These are phyloP conservation scores for Chaetomium cochliodes DNA, from an alignment of 495 filamentous ascomycete species.

Conservation along the genomic window DNA sequence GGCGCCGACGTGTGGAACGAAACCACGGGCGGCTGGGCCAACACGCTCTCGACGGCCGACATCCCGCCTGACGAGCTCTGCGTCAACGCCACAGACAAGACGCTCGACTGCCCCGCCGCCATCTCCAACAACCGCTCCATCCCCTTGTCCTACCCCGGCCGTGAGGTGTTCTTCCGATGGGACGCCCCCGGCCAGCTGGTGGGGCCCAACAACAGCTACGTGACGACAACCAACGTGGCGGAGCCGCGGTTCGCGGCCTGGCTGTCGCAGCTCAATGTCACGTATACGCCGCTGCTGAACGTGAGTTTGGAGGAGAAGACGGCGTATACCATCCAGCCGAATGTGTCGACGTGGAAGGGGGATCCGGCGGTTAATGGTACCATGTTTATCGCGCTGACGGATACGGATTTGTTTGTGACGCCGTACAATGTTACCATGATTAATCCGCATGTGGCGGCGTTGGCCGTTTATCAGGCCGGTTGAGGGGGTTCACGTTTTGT, in stretches of 20 bases:
- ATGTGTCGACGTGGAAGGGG: conserved; percentile 57
- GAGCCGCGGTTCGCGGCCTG: conserved; percentile 68
- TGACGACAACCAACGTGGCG: conserved; percentile 61
- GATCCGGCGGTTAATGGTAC: conserved; percentile 76
- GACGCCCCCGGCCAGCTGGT: conserved; percentile 65
- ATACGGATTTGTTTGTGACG: conserved; percentile 64
- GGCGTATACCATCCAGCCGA: conserved; percentile 71
- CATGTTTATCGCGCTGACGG: conserved; percentile 75
- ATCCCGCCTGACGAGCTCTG: conserved; percentile 49
- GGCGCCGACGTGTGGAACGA: conserved; percentile 56
- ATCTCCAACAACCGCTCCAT: conserved; percentile 64
- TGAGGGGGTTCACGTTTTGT: conserved; percentile 38
- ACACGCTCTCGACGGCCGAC: conserved; percentile 39
- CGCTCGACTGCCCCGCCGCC: conserved; percentile 58
- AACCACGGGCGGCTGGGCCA: conserved; percentile 50
- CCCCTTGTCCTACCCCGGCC: conserved; percentile 74
- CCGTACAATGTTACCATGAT: conserved; percentile 73
- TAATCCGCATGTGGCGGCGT: conserved; percentile 74
- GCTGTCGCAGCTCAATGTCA: conserved; percentile 82
- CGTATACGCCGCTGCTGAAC: conserved; percentile 67
- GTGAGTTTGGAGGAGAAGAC: conserved; percentile 44
- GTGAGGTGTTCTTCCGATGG: conserved; percentile 69
- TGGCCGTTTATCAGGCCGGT: conserved; percentile 77
- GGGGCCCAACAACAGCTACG: conserved; percentile 79
- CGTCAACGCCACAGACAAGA: conserved; percentile 49